A percentile compares a stretch with the other conserved stretches of the same genome.
phyloP scores from a whole-genome alignment of 441 rosid genomes.

The Daphne laureola region DNA sequence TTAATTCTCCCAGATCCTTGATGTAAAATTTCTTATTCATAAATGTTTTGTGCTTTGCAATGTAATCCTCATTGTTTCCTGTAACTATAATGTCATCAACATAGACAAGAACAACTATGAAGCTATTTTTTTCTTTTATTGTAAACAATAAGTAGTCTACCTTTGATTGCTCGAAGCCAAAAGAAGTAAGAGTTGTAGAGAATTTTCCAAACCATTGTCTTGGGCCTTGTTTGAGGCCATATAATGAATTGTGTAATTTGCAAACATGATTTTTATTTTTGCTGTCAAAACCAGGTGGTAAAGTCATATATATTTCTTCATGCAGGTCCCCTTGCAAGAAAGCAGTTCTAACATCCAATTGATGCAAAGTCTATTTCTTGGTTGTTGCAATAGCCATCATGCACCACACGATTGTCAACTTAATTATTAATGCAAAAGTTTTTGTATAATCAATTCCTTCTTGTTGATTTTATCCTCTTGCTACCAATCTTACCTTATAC shows the following conservation, averaged over 20 bases:
- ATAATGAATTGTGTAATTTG: neutral
- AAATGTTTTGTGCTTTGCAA: too few species aligned
- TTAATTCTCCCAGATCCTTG: too few species aligned
- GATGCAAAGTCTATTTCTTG: neutral
- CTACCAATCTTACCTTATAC: neutral
- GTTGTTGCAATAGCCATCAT: neutral
- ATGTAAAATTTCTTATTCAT: too few species aligned
- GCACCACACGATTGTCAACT: neutral
- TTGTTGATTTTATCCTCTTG: neutral
- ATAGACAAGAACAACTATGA: neutral
- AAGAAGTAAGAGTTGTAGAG: neutral
- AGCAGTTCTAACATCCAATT: neutral
- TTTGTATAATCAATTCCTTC: neutral
- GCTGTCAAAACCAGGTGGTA: too few species aligned
- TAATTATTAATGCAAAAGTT: neutral
- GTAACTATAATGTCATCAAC: neutral
- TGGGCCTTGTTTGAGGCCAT: neutral
- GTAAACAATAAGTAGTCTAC: neutral
- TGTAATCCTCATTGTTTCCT: too few species aligned
- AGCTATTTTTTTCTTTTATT: too few species aligned
- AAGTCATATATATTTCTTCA: neutral
- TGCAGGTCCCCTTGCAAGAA: neutral
- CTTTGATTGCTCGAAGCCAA: neutral
- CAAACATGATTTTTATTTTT: neutral
- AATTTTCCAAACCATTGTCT: neutral